phyloP scores from a whole-genome alignment of 2,329 filamentous ascomycete genomes.

The Zelopaecilomyces penicillatus region DNA sequence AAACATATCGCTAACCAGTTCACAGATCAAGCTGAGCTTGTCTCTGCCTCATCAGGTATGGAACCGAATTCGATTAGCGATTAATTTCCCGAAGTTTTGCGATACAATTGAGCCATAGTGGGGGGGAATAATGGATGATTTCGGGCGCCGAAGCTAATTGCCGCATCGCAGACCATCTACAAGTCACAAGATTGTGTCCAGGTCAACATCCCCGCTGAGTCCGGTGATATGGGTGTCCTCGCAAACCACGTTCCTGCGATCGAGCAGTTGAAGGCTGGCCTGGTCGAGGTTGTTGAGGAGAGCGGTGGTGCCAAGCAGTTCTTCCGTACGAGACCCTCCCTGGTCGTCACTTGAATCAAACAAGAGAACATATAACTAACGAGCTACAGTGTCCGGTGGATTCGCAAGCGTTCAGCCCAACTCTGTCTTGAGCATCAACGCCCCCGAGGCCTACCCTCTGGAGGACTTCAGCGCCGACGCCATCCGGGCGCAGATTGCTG shows the following conservation, averaged over 20 bases:
- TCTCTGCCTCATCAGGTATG: conserved; percentile 97
- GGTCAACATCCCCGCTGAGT: conserved; percentile 97
- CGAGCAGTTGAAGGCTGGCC: conserved; percentile 95
- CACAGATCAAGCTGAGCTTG: conserved; percentile 90
- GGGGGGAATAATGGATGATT: conserved; percentile 18
- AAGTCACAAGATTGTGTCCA: conserved; percentile 69
- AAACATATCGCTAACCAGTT: conserved; percentile 8
- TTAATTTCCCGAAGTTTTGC: conserved; percentile 14
- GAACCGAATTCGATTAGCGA: conserved; percentile 14
- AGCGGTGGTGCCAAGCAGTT: conserved; percentile 84
- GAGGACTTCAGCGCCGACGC: conserved; percentile 94
- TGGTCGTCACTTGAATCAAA: not conserved
- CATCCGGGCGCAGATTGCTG: conserved; percentile 80
- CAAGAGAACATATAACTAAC: conserved; percentile 4
- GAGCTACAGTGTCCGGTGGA: conserved; percentile 72
- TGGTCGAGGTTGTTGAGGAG: conserved; percentile 95
- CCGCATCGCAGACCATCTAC: conserved; percentile 58
- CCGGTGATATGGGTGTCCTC: conserved; percentile 98
- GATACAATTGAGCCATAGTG: conserved; percentile 20
- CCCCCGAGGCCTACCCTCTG: conserved; percentile 86
- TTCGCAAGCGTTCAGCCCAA: conserved; percentile 96
- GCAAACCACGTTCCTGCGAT: conserved; percentile 98
- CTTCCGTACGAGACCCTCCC: conserved; percentile 68
- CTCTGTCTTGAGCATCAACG: conserved; percentile 95
- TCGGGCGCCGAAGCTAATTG: conserved; percentile 35